Evolutionary conservation across 164 flowering plant genomes (phyloP).

Genomic region (Litsea cubeba): DNA sequence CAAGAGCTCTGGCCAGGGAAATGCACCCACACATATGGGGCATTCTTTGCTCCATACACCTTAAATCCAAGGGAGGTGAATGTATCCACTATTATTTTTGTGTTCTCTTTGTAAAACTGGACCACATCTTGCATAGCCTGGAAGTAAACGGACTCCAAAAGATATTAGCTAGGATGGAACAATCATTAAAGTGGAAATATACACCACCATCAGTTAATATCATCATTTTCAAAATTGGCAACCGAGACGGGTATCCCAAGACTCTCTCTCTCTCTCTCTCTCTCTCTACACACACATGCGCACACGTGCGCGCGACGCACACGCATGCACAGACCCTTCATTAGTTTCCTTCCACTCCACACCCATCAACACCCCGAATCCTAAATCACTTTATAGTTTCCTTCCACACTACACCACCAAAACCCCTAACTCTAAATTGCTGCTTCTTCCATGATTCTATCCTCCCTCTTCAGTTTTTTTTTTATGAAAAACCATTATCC

Average conservation of each 20-base stretch:
- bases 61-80: conserved; percentile 79
- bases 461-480: no score
- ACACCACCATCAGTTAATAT: not conserved
- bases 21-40: conserved; percentile 94
- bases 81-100: conserved; percentile 69
- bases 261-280: conserved; percentile 13
- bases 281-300: no score
- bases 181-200: not conserved
- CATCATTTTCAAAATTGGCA: not conserved
- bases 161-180: not conserved
- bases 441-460: no score
- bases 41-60: conserved; percentile 82
- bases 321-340: no score
- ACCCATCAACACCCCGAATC: no score
- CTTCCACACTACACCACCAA: no score
- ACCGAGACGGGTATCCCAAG: conserved; percentile 7
- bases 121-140: conserved; percentile 79
- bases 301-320: no score
- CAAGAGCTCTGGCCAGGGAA: conserved; percentile 91
- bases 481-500: no score
- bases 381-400: no score
- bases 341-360: no score
- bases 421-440: no score
- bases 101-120: conserved; percentile 83
- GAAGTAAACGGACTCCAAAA: not conserved